Conservation (phyloP, 345 rosid species). For the Nasturtium officinale region DNA sequence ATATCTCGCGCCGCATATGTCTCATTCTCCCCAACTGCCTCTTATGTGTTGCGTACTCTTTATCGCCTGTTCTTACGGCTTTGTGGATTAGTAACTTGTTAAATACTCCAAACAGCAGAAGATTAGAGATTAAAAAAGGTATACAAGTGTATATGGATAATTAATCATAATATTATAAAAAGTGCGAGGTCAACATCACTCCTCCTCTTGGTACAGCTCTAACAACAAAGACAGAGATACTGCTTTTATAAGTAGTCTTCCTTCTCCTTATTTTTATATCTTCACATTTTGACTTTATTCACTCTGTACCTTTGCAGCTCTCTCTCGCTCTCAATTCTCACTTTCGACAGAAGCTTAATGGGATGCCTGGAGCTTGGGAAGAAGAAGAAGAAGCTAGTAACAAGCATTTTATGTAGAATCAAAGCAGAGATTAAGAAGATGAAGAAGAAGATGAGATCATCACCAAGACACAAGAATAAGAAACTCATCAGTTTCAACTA, state of each 20-base stretch:
- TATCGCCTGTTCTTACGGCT: constrained; percentile 13
- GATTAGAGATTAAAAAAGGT: constrained; percentile 3
- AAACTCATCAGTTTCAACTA: constrained; percentile 59
- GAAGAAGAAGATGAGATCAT: constrained; percentile 40
- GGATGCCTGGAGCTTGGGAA: constrained; percentile 47
- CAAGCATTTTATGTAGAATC: constrained; percentile 50
- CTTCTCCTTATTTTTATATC: not conserved
- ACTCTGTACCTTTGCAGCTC: not conserved
- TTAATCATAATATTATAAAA: constrained; percentile 14
- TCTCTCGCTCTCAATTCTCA: not conserved
- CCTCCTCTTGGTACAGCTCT: constrained; percentile 10
- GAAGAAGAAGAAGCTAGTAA: constrained; percentile 57
- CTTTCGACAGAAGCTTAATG: constrained; percentile 9
- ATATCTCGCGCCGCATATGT: not conserved
- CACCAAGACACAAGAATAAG: constrained; percentile 42
- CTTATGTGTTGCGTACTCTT: not conserved
- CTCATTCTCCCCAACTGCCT: not conserved
- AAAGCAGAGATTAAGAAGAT: constrained; percentile 56
- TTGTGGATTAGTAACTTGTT: constrained; percentile 22
- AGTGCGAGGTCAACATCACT: constrained; percentile 33
- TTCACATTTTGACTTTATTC: constrained; percentile 29
- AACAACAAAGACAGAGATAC: constrained; percentile 37
- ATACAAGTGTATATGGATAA: constrained; percentile 22
- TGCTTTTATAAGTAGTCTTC: constrained; percentile 35
- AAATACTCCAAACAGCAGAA: not conserved